Conservation (phyloP, 2,329 filamentous ascomycete genomes). For the Stachybotrys chlorohalonatus region DNA sequence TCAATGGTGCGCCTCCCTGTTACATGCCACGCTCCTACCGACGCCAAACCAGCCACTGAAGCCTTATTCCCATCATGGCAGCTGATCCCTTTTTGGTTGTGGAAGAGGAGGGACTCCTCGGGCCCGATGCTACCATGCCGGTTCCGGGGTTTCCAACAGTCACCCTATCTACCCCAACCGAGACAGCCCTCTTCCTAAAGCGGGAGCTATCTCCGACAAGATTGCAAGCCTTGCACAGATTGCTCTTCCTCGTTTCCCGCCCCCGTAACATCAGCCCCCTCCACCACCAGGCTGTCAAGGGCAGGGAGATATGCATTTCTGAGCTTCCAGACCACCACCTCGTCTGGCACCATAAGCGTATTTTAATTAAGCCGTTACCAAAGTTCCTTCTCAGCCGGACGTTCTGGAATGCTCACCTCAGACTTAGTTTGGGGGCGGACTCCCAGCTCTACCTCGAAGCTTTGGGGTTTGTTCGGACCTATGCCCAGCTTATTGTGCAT, state of each 20-base stretch:
- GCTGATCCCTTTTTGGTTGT: background rate
- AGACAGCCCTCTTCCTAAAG: conserved; percentile 1
- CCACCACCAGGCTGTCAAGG: conserved; percentile 25
- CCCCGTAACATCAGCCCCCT: conserved; percentile 18
- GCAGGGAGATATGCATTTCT: conserved; percentile 13
- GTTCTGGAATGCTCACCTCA: background rate
- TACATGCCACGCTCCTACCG: too few species aligned
- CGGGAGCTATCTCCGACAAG: conserved; percentile 2
- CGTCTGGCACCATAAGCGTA: background rate
- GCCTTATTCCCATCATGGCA: background rate
- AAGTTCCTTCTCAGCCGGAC: background rate
- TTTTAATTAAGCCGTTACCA: background rate
- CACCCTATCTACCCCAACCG: background rate
- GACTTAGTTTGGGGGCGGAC: background rate
- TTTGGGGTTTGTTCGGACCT: background rate
- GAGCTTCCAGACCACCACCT: background rate
- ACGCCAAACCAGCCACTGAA: too few species aligned
- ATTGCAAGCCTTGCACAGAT: conserved; percentile 1
- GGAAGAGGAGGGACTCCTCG: background rate
- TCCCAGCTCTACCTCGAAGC: background rate
- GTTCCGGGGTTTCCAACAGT: background rate
- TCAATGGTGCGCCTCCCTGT: too few species aligned
- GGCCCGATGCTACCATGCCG: background rate
- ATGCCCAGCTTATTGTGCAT: background rate
- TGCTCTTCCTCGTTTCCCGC: conserved; percentile 5